Conservation (phyloP, 768 basidiomycete genomes). For the Trametes cubensis region DNA sequence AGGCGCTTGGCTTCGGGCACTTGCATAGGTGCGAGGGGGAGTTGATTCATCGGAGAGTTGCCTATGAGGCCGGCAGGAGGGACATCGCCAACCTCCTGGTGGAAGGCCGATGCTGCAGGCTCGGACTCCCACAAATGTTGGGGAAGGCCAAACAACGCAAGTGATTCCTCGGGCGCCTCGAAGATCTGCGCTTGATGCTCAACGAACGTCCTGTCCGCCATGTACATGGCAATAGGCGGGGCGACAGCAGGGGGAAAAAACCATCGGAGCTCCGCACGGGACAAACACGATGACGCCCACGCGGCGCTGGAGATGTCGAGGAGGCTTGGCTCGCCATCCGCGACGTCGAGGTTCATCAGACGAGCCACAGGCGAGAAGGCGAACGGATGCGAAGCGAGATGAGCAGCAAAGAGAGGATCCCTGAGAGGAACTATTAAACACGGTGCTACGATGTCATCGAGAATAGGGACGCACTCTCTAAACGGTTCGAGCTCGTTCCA, state of each 20-base stretch:
- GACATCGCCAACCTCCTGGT: conserved; percentile 57
- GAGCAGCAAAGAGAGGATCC: conserved; percentile 55
- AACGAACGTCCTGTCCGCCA: conserved; percentile 76
- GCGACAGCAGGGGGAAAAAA: conserved; percentile 85
- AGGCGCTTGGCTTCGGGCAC: conserved; percentile 94
- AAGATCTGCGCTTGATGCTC: conserved; percentile 63
- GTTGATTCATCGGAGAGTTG: conserved; percentile 67
- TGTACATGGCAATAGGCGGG: conserved; percentile 75
- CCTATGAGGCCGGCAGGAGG: conserved; percentile 69
- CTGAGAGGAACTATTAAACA: conserved; percentile 35
- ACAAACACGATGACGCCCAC: conserved; percentile 81
- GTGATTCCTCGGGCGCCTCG: conserved; percentile 72
- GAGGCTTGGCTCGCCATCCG: conserved; percentile 55
- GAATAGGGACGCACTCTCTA: conserved; percentile 42
- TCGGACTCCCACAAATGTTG: conserved; percentile 63
- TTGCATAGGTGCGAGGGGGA: conserved; percentile 83
- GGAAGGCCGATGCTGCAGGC: conserved; percentile 49
- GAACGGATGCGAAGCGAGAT: conserved; percentile 38
- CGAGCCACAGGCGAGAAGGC: conserved; percentile 38
- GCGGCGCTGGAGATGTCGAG: conserved; percentile 58
- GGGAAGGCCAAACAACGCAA: conserved; percentile 85
- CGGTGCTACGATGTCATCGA: no score
- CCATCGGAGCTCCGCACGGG: conserved; percentile 80
- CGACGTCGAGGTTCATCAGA: conserved; percentile 29
- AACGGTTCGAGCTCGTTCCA: conserved; percentile 46